Conservation (phyloP, 2,329 filamentous ascomycete species). For the Capronia americana region DNA sequence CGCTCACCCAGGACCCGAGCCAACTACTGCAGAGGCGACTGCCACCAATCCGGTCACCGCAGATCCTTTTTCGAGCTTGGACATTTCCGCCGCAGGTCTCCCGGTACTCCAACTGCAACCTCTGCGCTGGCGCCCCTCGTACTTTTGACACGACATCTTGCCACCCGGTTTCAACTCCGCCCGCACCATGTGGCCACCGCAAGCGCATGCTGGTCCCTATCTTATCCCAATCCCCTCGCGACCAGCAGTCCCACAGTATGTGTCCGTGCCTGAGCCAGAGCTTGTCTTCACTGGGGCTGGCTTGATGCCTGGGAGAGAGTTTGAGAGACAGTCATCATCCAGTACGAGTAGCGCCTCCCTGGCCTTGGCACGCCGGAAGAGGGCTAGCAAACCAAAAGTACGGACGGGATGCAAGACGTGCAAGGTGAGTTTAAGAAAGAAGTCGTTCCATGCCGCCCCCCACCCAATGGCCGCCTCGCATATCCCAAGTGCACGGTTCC, state of each 20-base stretch:
- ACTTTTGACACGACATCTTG: slow-evolving; percentile 32
- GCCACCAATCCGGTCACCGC: slow-evolving; percentile 22
- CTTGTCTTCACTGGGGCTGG: slow-evolving; percentile 9
- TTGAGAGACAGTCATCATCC: slow-evolving; percentile 6
- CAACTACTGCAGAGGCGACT: slow-evolving; percentile 17
- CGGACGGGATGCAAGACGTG: slow-evolving; percentile 40
- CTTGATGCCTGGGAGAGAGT: slow-evolving; percentile 3
- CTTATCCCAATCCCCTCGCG: slow-evolving; percentile 22
- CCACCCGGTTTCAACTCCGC: slow-evolving; percentile 21
- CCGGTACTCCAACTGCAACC: slow-evolving; percentile 16
- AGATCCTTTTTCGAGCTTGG: slow-evolving; percentile 28
- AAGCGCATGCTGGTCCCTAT: slow-evolving; percentile 18
- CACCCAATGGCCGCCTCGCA: slow-evolving; percentile 9
- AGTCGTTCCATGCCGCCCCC: background rate
- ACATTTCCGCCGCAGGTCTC: slow-evolving; percentile 18
- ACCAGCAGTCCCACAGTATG: slow-evolving; percentile 24
- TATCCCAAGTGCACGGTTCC: slow-evolving; percentile 15
- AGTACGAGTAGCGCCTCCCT: slow-evolving; percentile 11
- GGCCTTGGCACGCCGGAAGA: slow-evolving; percentile 28
- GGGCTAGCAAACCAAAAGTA: slow-evolving; percentile 40
- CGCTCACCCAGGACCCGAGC: slow-evolving; percentile 20
- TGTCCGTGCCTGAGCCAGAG: slow-evolving; percentile 20
- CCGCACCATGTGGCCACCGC: slow-evolving; percentile 29
- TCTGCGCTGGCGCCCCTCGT: slow-evolving; percentile 27
- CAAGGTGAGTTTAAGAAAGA: slow-evolving; percentile 32